Percentiles rank a stretch among this genome's conserved stretches.
phyloP scores from a whole-genome alignment of 352 stramenopile genomes.

The Aphanomyces invadans region DNA sequence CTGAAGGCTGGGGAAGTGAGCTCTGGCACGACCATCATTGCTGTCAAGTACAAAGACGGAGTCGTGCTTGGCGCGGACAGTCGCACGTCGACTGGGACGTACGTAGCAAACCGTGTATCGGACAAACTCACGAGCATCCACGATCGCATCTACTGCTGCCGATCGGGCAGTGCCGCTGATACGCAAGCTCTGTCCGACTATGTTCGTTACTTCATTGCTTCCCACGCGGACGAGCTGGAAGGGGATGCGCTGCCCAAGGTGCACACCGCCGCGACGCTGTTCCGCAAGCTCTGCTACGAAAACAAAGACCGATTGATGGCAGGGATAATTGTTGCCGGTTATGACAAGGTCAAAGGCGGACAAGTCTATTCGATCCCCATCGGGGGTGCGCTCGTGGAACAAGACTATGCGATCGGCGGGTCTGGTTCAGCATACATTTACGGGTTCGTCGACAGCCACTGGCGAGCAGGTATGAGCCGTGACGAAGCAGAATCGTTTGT shows the following conservation, averaged over 20 bases:
- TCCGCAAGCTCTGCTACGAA: constrained; percentile 94
- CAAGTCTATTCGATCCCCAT: constrained; percentile 95
- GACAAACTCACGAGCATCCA: constrained; percentile 97
- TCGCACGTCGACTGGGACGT: constrained; percentile 90
- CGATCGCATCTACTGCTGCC: constrained; percentile 97
- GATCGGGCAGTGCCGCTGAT: constrained; percentile 95
- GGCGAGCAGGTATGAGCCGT: constrained; percentile 90
- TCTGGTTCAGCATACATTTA: constrained; percentile 98
- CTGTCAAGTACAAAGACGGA: constrained; percentile 92
- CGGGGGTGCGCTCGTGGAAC: constrained; percentile 93
- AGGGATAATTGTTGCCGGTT: constrained; percentile 97
- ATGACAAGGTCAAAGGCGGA: constrained; percentile 93
- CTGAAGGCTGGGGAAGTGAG: constrained; percentile 89
- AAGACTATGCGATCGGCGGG: constrained; percentile 95
- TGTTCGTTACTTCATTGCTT: constrained; percentile 71
- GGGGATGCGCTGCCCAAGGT: constrained; percentile 90
- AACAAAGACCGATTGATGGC: constrained; percentile 96
- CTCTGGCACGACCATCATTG: constrained; percentile 98
- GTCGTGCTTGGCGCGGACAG: constrained; percentile 96
- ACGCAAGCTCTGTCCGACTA: constrained; percentile 90
- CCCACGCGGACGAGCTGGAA: constrained; percentile 75
- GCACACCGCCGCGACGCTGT: constrained; percentile 96
- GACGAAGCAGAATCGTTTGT: constrained; percentile 94
- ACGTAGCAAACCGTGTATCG: constrained; percentile 96
- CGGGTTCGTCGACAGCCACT: constrained; percentile 90